phyloP scores from a whole-genome alignment of 2,329 filamentous ascomycete species.

The Spiromastix sp. region DNA sequence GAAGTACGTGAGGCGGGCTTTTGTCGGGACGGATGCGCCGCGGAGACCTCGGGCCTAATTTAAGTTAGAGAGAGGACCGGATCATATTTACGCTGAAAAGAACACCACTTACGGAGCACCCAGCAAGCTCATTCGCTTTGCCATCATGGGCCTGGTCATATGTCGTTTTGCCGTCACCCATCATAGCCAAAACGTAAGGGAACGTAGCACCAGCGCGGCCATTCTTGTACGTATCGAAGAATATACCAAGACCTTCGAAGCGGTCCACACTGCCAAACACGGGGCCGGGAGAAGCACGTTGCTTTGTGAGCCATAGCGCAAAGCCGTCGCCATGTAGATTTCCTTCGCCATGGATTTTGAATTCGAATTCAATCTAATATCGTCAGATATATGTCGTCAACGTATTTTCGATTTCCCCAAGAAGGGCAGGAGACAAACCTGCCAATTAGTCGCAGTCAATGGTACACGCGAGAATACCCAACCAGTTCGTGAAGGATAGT shows the following conservation, averaged over 20 bases:
- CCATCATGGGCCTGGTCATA: constrained; percentile 95
- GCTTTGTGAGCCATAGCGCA: constrained; percentile 95
- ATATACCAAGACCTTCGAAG: constrained; percentile 90
- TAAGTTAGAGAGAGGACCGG: background rate
- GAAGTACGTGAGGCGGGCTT: constrained; percentile 86
- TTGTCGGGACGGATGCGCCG: constrained; percentile 67
- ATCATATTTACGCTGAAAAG: background rate
- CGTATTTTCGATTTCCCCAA: constrained; percentile 1
- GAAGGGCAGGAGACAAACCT: constrained; percentile 39
- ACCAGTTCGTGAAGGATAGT: constrained; percentile 80
- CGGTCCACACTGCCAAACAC: constrained; percentile 83
- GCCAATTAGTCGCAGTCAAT: constrained; percentile 96
- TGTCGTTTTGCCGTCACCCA: constrained; percentile 75
- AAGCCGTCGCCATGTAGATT: constrained; percentile 93
- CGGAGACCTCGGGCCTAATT: constrained; percentile 69
- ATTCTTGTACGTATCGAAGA: constrained; percentile 99
- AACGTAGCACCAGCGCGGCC: constrained; percentile 92
- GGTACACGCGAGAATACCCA: constrained; percentile 93
- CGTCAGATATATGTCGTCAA: constrained; percentile 1
- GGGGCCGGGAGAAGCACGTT: constrained; percentile 66
- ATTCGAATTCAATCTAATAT: constrained; percentile 72
- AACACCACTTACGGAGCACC: constrained; percentile 59
- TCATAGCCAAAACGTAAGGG: constrained; percentile 97
- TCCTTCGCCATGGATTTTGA: constrained; percentile 81
- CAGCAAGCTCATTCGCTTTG: constrained; percentile 83